A percentile compares a stretch with the other conserved stretches of the same genome.
These are phyloP conservation scores for Beauveria scarabaeidicola DNA, from an alignment of 2,329 filamentous ascomycete genomes.

Conservation along the genomic window DNA sequence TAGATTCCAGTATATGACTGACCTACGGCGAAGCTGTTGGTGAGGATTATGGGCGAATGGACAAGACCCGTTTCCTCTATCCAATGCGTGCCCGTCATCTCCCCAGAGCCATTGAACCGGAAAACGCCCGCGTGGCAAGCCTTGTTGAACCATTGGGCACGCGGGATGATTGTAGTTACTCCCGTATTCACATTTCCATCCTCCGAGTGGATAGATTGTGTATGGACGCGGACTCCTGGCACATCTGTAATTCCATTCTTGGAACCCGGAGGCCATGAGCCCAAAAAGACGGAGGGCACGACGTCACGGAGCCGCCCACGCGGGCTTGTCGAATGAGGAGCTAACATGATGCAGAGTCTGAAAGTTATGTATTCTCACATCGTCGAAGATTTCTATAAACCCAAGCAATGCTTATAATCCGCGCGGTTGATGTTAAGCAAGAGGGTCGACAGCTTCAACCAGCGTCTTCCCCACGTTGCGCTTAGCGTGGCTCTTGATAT, in stretches of 20 bases:
- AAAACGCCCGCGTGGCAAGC: conserved; percentile 37
- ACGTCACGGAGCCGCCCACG: conserved; percentile 27
- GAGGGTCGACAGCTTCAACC: neutral
- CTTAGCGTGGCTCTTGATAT: neutral
- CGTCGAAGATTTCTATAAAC: neutral
- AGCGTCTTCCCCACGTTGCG: neutral
- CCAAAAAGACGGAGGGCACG: conserved; percentile 30
- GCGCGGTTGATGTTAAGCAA: neutral
- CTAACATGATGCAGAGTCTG: neutral
- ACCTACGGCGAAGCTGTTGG: conserved; percentile 46
- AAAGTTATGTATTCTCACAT: neutral
- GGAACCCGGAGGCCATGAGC: conserved; percentile 29
- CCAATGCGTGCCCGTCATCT: conserved; percentile 50
- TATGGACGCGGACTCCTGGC: conserved; percentile 32
- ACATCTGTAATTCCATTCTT: conserved; percentile 37
- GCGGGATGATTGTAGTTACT: conserved; percentile 35
- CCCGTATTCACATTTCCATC: conserved; percentile 31
- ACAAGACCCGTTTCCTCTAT: conserved; percentile 49
- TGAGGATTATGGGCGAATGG: conserved; percentile 46
- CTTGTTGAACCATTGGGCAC: conserved; percentile 29
- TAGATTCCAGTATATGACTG: conserved; percentile 48
- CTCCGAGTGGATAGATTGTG: conserved; percentile 26
- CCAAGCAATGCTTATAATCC: neutral
- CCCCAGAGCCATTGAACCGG: conserved; percentile 50
- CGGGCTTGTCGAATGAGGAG: neutral